Evolutionary conservation across 768 basidiomycete genomes (phyloP).

Genomic region (Kwoniella sp.): DNA sequence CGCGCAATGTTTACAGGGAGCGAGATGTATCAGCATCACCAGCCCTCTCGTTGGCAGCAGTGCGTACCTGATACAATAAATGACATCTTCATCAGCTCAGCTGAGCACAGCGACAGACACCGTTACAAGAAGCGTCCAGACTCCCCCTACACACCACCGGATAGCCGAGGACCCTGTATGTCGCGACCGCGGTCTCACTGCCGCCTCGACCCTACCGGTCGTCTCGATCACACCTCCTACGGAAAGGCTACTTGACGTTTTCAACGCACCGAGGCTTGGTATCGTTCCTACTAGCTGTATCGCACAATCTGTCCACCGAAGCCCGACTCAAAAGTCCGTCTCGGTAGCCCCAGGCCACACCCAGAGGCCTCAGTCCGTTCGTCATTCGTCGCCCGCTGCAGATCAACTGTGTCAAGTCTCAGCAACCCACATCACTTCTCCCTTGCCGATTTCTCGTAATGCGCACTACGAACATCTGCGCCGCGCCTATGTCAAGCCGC

Average conservation of each 20-base stretch:
- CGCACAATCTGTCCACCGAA: neutral
- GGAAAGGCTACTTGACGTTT: no score
- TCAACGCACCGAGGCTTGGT: no score
- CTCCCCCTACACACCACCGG: neutral
- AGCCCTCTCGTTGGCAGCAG: conserved; percentile 7
- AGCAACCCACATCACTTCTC: neutral
- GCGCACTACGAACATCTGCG: conserved; percentile 1
- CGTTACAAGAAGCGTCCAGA: no score
- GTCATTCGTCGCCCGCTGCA: no score
- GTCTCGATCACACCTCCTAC: no score
- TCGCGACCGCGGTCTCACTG: neutral
- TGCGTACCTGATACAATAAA: no score
- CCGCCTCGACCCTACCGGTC: neutral
- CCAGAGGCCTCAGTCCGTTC: no score
- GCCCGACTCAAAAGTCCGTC: neutral
- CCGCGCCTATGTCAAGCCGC: neutral
- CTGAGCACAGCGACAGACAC: no score
- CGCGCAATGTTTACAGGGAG: conserved; percentile 2
- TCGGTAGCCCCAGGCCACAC: neutral
- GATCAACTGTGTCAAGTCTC: neutral
- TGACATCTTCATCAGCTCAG: neutral
- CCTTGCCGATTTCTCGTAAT: neutral
- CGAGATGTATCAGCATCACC: conserved; percentile 12
- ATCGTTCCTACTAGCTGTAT: no score
- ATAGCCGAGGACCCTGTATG: neutral